phyloP scores from a whole-genome alignment of 2,329 filamentous ascomycete genomes.

The Hymenoscyphus scutula region DNA sequence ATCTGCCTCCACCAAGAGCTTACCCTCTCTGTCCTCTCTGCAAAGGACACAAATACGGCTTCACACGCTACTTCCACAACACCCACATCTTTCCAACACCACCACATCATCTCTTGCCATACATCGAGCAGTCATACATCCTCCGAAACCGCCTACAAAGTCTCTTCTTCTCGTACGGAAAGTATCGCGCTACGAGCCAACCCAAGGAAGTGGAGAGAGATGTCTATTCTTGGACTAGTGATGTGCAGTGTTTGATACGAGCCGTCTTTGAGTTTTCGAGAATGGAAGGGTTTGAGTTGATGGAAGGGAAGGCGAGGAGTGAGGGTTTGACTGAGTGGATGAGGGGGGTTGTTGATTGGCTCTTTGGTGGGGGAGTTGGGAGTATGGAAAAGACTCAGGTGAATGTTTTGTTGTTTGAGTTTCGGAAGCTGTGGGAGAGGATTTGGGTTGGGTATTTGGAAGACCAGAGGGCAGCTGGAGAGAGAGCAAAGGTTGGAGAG shows the following conservation, averaged over 20 bases:
- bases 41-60: constrained; percentile 29
- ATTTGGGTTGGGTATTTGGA: constrained; percentile 17
- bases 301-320: constrained; percentile 9
- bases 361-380: constrained; percentile 20
- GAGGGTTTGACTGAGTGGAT: constrained; percentile 21
- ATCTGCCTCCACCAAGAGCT: neutral
- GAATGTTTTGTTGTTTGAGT: constrained; percentile 21
- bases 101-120: constrained; percentile 26
- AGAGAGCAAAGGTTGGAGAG: too few relatives aligned
- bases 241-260: constrained; percentile 18
- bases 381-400: constrained; percentile 15
- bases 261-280: constrained; percentile 16
- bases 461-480: neutral
- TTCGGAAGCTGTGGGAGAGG: constrained; percentile 24
- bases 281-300: constrained; percentile 10
- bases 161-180: constrained; percentile 26
- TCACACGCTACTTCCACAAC: constrained; percentile 33
- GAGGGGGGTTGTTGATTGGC: constrained; percentile 14
- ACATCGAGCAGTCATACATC: constrained; percentile 28
- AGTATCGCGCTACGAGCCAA: constrained; percentile 14
- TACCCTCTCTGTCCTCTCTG: constrained; percentile 13
- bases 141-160: constrained; percentile 28
- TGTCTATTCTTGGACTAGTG: constrained; percentile 18
- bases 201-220: constrained; percentile 15
- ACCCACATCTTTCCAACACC: constrained; percentile 23